phyloP scores from a whole-genome alignment of 768 basidiomycete genomes.

The Candolleomyces aberdarensis region DNA sequence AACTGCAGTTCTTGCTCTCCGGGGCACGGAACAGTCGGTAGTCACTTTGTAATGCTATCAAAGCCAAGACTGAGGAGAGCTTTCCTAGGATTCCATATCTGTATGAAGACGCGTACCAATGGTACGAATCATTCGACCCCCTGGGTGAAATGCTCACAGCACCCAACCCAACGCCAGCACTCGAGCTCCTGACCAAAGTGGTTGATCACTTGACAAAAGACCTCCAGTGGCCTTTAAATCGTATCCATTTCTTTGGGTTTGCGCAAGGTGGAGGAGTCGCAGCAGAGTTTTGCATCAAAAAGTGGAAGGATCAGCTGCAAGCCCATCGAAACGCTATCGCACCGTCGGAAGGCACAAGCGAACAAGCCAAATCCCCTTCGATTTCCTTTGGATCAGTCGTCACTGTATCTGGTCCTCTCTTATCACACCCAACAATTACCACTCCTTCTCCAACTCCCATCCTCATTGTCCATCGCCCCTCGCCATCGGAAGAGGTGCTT shows the following conservation, averaged over 20 bases:
- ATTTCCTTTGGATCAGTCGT: conserved; percentile 61
- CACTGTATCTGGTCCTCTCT: conserved; percentile 66
- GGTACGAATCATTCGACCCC: conserved; percentile 80
- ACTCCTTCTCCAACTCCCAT: conserved; percentile 55
- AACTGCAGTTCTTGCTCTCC: conserved; percentile 78
- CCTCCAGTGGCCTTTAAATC: conserved; percentile 61
- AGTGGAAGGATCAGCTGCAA: conserved; percentile 44
- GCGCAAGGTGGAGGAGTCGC: conserved; percentile 83
- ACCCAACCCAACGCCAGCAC: conserved; percentile 72
- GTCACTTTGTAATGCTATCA: conserved; percentile 1
- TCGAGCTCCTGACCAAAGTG: conserved; percentile 52
- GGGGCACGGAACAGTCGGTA: conserved; percentile 72
- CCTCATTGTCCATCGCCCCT: conserved; percentile 54
- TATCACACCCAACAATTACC: conserved; percentile 71
- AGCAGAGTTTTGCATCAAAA: conserved; percentile 58
- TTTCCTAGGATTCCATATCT: conserved; percentile 67
- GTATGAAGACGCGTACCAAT: conserved; percentile 78
- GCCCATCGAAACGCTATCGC: conserved; percentile 10
- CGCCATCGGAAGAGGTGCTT: conserved; percentile 43
- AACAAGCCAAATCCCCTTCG: conserved; percentile 13
- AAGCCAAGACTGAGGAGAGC: neutral
- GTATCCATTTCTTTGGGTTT: conserved; percentile 88
- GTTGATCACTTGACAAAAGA: conserved; percentile 54
- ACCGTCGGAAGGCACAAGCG: neutral
- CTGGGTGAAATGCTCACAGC: conserved; percentile 68